Base-by-base conservation (phyloP, 2,329 filamentous ascomycete species). In the Parascedosporium putredinis region DNA sequence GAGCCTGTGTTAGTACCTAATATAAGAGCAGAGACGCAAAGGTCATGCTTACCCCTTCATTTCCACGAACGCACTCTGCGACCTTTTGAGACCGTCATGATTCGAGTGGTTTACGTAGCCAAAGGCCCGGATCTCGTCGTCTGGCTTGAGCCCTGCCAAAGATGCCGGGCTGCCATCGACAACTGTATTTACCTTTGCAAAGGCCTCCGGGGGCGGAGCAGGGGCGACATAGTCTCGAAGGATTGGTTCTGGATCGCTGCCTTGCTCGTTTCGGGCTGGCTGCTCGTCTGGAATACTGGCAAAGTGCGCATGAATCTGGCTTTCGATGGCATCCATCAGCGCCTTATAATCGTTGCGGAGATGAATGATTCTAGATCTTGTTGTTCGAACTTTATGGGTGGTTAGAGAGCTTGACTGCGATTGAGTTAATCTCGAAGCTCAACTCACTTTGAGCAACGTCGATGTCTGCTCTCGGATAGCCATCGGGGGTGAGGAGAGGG, bases 361-460 rank as follows among this genome's bases (percentile, higher is more conserved):
- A 57, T 83, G 76, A 57, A 97, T 93, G 57, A 98, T 95, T 53
- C 87, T 83, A 24, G 90, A 79, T 65, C 93, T 78, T 33, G 90
- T 95, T n/a, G 88, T 95, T 54, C 93, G 87, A 62, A 98, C 88
- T 94, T 59, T n/a, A n/a, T n/a, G n/a, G n/a, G n/a, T n/a, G n/a
- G n/a, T n/a, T n/a, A n/a, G n/a, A n/a, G n/a, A n/a, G n/a, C n/a
- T n/a, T n/a, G n/a, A n/a, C n/a, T n/a, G n/a, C n/a, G n/a, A n/a
- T n/a, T n/a, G n/a, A n/a, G n/a, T n/a, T n/a, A n/a, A n/a, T n/a
- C n/a, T n/a, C 38, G 10, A 12, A 4, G 3, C 22, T 8, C 31
- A 8, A 47, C 14, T 56, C 80, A 93, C 88, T 93, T 69, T 96
- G 91, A 23, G 93, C 85, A 54, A 98, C 86, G 64, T 98, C 93